Base-by-base conservation (phyloP, 2,329 filamentous ascomycete genomes). In the Canariomyces notabilis region DNA sequence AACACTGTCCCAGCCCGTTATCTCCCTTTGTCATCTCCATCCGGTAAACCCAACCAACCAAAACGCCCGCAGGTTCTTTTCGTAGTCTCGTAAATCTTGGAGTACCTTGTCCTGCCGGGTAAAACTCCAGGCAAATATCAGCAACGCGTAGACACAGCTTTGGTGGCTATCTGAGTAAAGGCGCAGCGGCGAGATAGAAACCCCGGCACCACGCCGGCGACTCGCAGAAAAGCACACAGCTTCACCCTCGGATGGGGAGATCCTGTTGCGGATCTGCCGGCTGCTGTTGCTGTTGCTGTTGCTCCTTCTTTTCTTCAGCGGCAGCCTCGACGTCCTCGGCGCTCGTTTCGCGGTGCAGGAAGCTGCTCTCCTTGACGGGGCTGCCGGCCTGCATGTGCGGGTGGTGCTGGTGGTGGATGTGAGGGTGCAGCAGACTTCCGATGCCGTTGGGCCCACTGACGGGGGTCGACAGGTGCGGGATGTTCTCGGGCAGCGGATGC, bases 401-500 rank as follows among this genome's bases (percentile, higher is more conserved):
- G 45, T 66, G 66, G 52, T 67, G 57, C 65, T 71, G 53, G 61
- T 67, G 58, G 65, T 72, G 55, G 62, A 69, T 58, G 57, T 67
- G 59, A 59, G 67, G 62, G 64, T 65, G 58, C 68, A 73, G 42
- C 70, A 66, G 50, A 65, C 63, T 66, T 57, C 67, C 67, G 59
- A 66, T 66, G 58, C 65, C 59, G 58, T 61, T 64, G 51, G 54
- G 49, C 37, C 57, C 53, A 54, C 71, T 61, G 68, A 77, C 68
- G 50, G 85, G 83, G 46, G 85, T 85, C 35, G 85, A 82, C 58
- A 91, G 79, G 73, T 95, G 89, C 22, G 90, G 90, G 68, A 96
- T 95, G 68, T 94, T 94, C 71, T 95, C 89, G 57, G 90, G 89
- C 42, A 90, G 84, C 44, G 93, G 93, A 68, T 98, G 93, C 71